Conservation (phyloP, 2,329 filamentous ascomycete species). For the Pleoardoris graminearum region DNA sequence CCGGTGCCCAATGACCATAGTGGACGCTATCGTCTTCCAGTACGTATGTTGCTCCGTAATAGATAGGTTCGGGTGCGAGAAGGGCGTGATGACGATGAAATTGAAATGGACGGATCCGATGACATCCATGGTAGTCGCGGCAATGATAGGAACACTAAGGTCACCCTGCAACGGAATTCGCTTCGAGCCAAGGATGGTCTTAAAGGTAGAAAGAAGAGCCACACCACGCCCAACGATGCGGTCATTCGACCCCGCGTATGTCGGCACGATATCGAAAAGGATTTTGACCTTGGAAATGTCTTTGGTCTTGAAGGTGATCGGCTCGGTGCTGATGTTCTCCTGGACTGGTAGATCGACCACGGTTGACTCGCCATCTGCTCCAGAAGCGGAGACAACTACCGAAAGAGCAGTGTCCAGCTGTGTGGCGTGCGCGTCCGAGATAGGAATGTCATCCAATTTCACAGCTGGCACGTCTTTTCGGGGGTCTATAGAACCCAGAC, state of each 20-base stretch:
- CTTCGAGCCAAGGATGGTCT: conserved; percentile 78
- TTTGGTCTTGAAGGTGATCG: conserved; percentile 81
- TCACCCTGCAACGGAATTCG: conserved; percentile 93
- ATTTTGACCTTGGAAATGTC: conserved; percentile 83
- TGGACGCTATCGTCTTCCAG: conserved; percentile 89
- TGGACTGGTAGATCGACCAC: conserved; percentile 92
- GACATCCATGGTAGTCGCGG: conserved; percentile 78
- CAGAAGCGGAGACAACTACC: conserved; percentile 82
- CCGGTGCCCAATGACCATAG: conserved; percentile 77
- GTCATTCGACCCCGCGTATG: conserved; percentile 81
- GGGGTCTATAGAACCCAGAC: conserved; percentile 92
- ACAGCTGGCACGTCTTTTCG: conserved; percentile 80
- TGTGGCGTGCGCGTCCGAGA: conserved; percentile 85
- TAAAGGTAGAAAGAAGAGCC: conserved; percentile 83
- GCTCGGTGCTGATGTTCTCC: conserved; percentile 90
- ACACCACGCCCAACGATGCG: conserved; percentile 86
- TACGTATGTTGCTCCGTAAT: conserved; percentile 90
- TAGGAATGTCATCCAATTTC: conserved; percentile 82
- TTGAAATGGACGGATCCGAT: conserved; percentile 97
- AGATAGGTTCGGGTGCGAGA: conserved; percentile 90
- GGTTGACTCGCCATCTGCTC: conserved; percentile 82
- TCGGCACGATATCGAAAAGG: conserved; percentile 92
- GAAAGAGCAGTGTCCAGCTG: conserved; percentile 94
- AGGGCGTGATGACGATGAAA: conserved; percentile 92
- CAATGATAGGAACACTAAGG: conserved; percentile 87